Evolutionary conservation across 768 basidiomycete genomes (phyloP), one percentile per base, ranked within the genome.

Genomic region (Suillus discolor): DNA sequence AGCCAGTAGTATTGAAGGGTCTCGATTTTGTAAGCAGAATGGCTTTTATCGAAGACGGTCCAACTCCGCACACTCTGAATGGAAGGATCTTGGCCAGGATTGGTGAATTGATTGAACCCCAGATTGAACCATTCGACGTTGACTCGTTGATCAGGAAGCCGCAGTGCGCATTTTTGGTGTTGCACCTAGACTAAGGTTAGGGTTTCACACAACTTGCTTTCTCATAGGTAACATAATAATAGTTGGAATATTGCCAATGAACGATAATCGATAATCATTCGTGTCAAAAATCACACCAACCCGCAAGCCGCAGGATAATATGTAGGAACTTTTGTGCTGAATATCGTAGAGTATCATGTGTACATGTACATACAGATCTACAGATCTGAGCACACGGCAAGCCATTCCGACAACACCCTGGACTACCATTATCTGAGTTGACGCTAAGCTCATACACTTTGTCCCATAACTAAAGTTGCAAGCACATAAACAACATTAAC

Each of bases 401-500:
- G 45, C 45, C n/a, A 47, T 47, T n/a, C n/a, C n/a, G 45, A 45
- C n/a, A 45, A 12, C 9, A 45, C 44, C 4, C 44, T 23, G 23
- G 23, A 20, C 16, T 16, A 7, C 20, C 4, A 47, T 47, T 51
- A 25, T 25, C 15, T 13, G 0, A 23, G 44, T 31, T 53, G 25
- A 3, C 44, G 16, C 18, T 65, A 71, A 18, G 13, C 36, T 42
- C 45, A 6, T 31, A 31, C 31, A 31, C 5, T 5, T 31, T 31
- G 5, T 11, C 85, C 83, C 70, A 83, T 68, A 4, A 74, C 84
- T 49, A 94, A 77, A 45, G 83, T 83, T 13, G 88, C 82, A 65
- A 95, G 81, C 6, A 89, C 93, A 73, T 95, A 95, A 34, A 38
- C 9, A 34, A 38, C 36, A 85, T 96, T 94, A 28, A 93, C 94